A percentile compares a stretch with the other conserved stretches of the same genome.
Evolutionary conservation across 768 basidiomycete species (phyloP).

Genomic region (Macrocybe gigantea): DNA sequence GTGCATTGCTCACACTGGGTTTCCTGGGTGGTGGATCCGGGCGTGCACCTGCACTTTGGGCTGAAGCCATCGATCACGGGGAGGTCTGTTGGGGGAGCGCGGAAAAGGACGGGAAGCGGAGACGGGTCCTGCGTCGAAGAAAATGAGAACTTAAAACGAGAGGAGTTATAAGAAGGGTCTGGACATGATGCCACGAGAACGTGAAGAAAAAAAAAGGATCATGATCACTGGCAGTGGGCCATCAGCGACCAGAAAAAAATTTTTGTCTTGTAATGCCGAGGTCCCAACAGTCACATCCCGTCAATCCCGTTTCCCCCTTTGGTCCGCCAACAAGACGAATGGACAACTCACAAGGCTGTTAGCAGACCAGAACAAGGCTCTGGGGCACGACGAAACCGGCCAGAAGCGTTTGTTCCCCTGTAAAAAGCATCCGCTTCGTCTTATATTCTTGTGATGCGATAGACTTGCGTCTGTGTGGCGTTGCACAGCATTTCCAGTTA

Average conservation of each 20-base stretch:
- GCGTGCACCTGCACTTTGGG: constrained; percentile 4
- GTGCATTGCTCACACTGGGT: constrained; percentile 13
- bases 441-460: too few relatives aligned
- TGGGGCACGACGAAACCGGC: too few relatives aligned
- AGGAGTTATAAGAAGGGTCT: too few relatives aligned
- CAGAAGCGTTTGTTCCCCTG: too few relatives aligned
- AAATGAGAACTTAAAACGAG: neutral
- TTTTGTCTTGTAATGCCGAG: constrained; percentile 2
- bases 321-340: too few relatives aligned
- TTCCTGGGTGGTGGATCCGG: constrained; percentile 12
- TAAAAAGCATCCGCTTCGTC: too few relatives aligned
- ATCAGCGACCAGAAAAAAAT: constrained; percentile 9
- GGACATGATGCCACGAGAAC: neutral
- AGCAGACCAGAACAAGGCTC: too few relatives aligned
- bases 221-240: constrained; percentile 1
- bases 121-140: constrained; percentile 7
- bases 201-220: constrained; percentile 2
- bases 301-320: too few relatives aligned
- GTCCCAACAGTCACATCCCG: constrained; percentile 1
- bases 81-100: constrained; percentile 5
- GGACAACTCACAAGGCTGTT: too few relatives aligned
- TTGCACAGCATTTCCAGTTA: too few relatives aligned
- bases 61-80: constrained; percentile 11
- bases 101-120: constrained; percentile 1
- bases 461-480: too few relatives aligned